Evolutionary conservation across 1,284 basidiomycete genomes (phyloP).

Genomic region (Xerocomus amazonicus): DNA sequence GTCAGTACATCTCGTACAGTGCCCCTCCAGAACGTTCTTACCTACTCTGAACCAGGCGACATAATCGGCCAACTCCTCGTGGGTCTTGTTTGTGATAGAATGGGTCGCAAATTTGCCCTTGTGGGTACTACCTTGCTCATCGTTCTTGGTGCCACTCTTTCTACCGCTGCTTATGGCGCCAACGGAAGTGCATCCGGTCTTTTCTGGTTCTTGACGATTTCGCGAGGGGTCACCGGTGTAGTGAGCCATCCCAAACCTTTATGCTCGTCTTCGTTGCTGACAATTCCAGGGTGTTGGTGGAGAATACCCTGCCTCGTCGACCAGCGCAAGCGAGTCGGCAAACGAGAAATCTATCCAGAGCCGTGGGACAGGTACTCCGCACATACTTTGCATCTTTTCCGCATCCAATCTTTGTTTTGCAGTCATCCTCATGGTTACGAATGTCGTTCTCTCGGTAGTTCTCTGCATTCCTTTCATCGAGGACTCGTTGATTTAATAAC

Average conservation of each 20-base stretch:
- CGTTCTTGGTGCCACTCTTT: no score
- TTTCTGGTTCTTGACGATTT: no score
- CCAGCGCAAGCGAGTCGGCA: constrained; percentile 66
- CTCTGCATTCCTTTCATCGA: neutral
- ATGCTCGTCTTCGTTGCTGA: constrained; percentile 1
- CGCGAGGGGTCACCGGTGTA: constrained; percentile 26
- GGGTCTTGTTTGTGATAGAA: no score
- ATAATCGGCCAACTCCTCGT: no score
- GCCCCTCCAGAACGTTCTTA: no score
- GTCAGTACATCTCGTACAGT: no score
- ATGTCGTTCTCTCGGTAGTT: constrained; percentile 56
- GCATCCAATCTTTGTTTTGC: constrained; percentile 3
- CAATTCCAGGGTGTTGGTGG: constrained; percentile 61
- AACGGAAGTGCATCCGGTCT: no score
- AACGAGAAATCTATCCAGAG: constrained; percentile 64
- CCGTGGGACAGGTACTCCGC: constrained; percentile 54
- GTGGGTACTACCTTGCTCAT: no score
- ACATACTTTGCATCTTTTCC: neutral
- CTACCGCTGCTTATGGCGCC: no score
- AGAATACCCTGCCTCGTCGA: constrained; percentile 73
- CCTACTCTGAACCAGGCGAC: no score
- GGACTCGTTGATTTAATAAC: constrained; percentile 9
- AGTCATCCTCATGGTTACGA: constrained; percentile 77
- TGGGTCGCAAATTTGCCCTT: no score
- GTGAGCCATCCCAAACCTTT: constrained; percentile 38